A percentile compares a stretch with the other conserved stretches of the same genome.
Evolutionary conservation across 495 filamentous ascomycete species (phyloP).

Genomic region (Lophium mytilinum): DNA sequence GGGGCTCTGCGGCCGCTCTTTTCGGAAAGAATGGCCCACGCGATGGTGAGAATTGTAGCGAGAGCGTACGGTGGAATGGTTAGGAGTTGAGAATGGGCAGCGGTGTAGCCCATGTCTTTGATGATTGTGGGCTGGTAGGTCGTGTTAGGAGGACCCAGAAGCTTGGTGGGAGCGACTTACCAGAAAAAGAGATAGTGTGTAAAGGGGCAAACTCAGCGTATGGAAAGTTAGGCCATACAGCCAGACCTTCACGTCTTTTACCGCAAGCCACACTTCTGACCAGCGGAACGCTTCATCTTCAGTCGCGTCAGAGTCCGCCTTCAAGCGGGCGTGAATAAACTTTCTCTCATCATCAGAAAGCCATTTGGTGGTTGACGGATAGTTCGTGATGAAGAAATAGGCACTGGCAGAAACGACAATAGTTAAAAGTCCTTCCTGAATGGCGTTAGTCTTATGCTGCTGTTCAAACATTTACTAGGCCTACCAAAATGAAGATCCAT

Average conservation of each 20-base stretch:
- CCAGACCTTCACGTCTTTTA: slow-evolving; percentile 65
- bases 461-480: slow-evolving; percentile 15
- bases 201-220: slow-evolving; percentile 52
- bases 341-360: slow-evolving; percentile 55
- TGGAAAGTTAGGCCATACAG: slow-evolving; percentile 68
- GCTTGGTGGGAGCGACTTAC: neutral
- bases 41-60: slow-evolving; percentile 39
- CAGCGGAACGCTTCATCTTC: slow-evolving; percentile 60
- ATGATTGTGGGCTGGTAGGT: slow-evolving; percentile 41
- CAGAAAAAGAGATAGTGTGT: slow-evolving; percentile 23
- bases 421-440: slow-evolving; percentile 60
- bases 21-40: slow-evolving; percentile 35
- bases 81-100: slow-evolving; percentile 44
- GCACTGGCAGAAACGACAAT: slow-evolving; percentile 51
- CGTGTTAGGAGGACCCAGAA: neutral
- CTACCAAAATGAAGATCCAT: slow-evolving; percentile 75
- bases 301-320: slow-evolving; percentile 52
- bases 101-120: slow-evolving; percentile 39
- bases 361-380: slow-evolving; percentile 61
- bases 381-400: slow-evolving; percentile 67
- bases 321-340: slow-evolving; percentile 51
- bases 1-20: slow-evolving; percentile 35
- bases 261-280: slow-evolving; percentile 53
- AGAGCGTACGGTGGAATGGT: slow-evolving; percentile 45
- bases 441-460: neutral